Evolutionary conservation across 2,329 filamentous ascomycete species (phyloP).

Genomic region (Penicillium sclerotigenum): DNA sequence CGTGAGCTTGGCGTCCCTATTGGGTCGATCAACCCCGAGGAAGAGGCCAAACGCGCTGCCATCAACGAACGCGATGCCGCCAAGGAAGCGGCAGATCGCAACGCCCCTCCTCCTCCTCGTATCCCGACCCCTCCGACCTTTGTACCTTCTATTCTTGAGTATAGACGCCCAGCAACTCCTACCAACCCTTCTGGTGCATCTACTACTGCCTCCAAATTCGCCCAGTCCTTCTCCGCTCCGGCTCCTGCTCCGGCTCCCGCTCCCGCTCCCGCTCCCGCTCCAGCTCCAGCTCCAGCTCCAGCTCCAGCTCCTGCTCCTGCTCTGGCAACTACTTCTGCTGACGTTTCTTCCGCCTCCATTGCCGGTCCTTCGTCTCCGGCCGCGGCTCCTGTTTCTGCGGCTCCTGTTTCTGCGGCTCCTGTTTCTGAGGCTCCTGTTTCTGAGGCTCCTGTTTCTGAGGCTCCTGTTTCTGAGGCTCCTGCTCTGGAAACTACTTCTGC

Average conservation of each 20-base stretch:
- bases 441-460: no score
- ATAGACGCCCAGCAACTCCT: background rate
- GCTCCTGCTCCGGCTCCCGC: background rate
- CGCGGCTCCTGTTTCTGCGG: background rate
- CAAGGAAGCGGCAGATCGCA: background rate
- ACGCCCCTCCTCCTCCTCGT: background rate
- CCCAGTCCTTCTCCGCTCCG: conserved; percentile 21
- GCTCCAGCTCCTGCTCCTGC: conserved; percentile 9
- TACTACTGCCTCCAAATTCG: conserved; percentile 19
- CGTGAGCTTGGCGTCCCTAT: conserved; percentile 38
- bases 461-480: no score
- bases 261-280: no score
- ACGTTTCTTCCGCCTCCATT: background rate
- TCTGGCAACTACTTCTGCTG: background rate
- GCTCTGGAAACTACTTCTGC: background rate
- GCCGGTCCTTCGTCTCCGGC: conserved; percentile 12
- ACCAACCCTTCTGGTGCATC: conserved; percentile 11
- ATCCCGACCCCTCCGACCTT: background rate
- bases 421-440: no score
- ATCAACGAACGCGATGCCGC: background rate
- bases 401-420: no score
- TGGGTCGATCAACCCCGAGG: conserved; percentile 11
- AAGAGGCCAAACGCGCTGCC: background rate
- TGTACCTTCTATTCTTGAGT: background rate
- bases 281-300: no score